A percentile compares a stretch with the other conserved stretches of the same genome.
Conservation (phyloP, 2,329 filamentous ascomycete species). For the Scopulariopsis brevicaulis region DNA sequence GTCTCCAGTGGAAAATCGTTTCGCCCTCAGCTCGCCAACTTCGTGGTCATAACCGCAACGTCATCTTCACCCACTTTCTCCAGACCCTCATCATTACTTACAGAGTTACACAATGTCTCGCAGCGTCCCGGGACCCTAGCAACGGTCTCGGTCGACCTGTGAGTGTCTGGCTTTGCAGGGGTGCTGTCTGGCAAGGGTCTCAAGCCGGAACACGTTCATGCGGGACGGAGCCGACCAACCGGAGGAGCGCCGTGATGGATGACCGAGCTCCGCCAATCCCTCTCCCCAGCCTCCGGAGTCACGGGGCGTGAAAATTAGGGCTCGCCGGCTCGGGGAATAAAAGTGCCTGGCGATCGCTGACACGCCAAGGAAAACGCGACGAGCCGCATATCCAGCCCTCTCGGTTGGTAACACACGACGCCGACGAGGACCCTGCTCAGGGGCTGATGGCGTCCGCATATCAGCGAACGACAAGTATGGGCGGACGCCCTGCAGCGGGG, state of each 20-base stretch:
- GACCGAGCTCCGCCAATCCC: background rate
- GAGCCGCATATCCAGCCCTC: too few relatives aligned
- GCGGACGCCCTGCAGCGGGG: background rate
- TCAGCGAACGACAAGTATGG: background rate
- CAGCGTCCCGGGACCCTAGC: background rate
- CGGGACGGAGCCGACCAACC: background rate
- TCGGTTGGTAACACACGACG: background rate
- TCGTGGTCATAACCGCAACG: background rate
- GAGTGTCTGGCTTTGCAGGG: too few relatives aligned
- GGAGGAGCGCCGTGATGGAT: background rate
- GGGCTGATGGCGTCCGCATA: background rate
- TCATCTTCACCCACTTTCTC: background rate
- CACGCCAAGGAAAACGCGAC: background rate
- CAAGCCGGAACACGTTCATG: background rate
- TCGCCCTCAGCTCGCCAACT: background rate
- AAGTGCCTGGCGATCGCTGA: background rate
- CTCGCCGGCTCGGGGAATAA: background rate
- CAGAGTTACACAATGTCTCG: background rate
- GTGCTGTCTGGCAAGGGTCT: too few relatives aligned
- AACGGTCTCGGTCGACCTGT: too few relatives aligned
- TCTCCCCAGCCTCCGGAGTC: background rate
- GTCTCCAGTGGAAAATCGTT: background rate
- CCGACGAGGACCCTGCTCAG: background rate
- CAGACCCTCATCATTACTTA: background rate
- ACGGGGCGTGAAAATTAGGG: background rate